phyloP scores from a whole-genome alignment of 305 asterid genomes.

The Ajuga reptans region DNA sequence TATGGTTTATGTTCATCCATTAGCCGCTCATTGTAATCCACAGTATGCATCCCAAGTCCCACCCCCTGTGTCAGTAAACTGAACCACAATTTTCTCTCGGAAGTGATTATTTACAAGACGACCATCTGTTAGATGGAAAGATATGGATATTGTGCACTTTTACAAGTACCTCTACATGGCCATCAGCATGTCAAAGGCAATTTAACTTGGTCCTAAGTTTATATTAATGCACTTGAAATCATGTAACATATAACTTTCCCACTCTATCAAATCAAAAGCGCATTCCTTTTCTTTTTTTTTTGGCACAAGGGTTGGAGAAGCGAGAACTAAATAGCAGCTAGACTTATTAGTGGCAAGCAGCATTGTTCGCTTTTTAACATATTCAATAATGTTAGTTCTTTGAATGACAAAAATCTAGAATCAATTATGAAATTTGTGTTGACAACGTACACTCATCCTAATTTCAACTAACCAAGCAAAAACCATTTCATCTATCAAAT shows the following conservation, averaged over 20 bases:
- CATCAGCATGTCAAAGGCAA: neutral
- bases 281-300: neutral
- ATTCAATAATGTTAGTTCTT: neutral
- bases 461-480: constrained; percentile 4
- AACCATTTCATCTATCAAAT: neutral
- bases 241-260: neutral
- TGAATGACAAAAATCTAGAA: neutral
- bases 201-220: neutral
- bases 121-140: neutral
- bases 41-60: neutral
- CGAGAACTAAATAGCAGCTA: neutral
- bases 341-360: neutral
- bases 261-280: neutral
- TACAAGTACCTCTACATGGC: neutral
- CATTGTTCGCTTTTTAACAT: neutral
- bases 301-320: neutral
- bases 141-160: neutral
- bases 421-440: neutral
- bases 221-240: neutral
- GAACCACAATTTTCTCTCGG: neutral
- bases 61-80: neutral
- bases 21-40: neutral
- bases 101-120: neutral
- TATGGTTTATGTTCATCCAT: neutral
- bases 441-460: neutral